Percentiles rank a stretch among this genome's conserved stretches.
phyloP scores from a whole-genome alignment of 805 yeast species.

The Monosporozyma aerobia region DNA sequence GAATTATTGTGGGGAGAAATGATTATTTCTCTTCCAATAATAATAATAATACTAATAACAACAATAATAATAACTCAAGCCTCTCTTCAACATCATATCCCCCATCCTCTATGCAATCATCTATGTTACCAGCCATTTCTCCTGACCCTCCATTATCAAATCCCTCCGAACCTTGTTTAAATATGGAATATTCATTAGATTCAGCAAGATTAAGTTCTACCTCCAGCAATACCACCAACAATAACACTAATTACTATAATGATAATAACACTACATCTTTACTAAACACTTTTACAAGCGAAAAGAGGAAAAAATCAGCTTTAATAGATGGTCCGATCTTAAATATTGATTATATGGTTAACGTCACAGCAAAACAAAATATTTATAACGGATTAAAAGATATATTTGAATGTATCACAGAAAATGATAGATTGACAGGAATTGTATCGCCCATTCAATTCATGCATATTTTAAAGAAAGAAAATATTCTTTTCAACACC shows the following conservation, averaged over 20 bases:
- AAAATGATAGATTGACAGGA: conserved; percentile 59
- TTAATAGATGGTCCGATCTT: conserved; percentile 72
- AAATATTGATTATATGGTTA: conserved; percentile 58
- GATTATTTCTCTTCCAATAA: not conserved
- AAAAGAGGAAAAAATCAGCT: conserved; percentile 71
- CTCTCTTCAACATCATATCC: not conserved
- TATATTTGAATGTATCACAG: conserved; percentile 73
- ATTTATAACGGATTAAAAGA: conserved; percentile 70
- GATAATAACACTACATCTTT: not conserved
- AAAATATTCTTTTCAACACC: conserved; percentile 76
- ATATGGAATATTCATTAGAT: not conserved
- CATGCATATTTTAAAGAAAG: conserved; percentile 65
- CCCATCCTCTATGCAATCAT: not conserved
- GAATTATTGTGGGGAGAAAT: conserved; percentile 24
- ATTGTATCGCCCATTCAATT: conserved; percentile 76
- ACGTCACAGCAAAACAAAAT: conserved; percentile 33
- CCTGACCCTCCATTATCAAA: not conserved
- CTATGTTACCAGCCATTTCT: not conserved
- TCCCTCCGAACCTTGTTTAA: not conserved
- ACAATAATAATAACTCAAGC: not conserved
- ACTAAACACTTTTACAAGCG: conserved; percentile 33
- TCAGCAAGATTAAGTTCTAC: not conserved
- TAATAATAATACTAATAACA: not conserved
- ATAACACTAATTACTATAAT: not conserved
- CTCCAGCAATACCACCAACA: not conserved